These are phyloP conservation scores for Pyrenophora graminea DNA, from an alignment of 2,329 filamentous ascomycete species.

Conservation along the genomic window DNA sequence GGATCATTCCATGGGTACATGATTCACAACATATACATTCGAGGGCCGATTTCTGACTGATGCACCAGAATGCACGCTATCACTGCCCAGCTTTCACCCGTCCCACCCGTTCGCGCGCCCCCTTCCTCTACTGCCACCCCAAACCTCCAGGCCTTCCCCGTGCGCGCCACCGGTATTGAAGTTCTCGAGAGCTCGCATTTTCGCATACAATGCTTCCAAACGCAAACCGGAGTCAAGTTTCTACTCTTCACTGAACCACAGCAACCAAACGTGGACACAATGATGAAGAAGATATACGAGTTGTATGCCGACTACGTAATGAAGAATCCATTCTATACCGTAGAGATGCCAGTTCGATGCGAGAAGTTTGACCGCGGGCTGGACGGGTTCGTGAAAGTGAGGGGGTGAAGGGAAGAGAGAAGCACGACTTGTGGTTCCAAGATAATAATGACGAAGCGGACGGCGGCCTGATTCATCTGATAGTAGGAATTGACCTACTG, in stretches of 20 bases:
- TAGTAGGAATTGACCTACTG: too few species aligned
- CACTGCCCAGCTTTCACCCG: constrained; percentile 51
- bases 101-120: constrained; percentile 29
- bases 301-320: constrained; percentile 96
- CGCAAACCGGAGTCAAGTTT: constrained; percentile 92
- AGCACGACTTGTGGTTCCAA: neutral
- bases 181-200: constrained; percentile 94
- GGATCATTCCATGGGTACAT: constrained; percentile 94
- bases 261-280: constrained; percentile 82
- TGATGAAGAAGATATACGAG: constrained; percentile 87
- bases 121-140: constrained; percentile 28
- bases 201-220: constrained; percentile 93
- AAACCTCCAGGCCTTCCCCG: constrained; percentile 45
- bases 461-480: neutral
- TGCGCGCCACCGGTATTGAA: constrained; percentile 74
- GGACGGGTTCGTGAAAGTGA: constrained; percentile 72
- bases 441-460: neutral
- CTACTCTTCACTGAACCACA: constrained; percentile 90
- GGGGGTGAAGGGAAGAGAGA: constrained; percentile 27
- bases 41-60: too few species aligned
- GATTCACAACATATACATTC: neutral
- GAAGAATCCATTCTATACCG: constrained; percentile 98
- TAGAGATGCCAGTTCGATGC: constrained; percentile 96
- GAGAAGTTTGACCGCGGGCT: constrained; percentile 92
- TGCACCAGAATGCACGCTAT: constrained; percentile 64